Percentiles rank a stretch among this genome's conserved stretches.
phyloP scores from a whole-genome alignment of 2,329 filamentous ascomycete genomes.

The Sphaerulina musiva region DNA sequence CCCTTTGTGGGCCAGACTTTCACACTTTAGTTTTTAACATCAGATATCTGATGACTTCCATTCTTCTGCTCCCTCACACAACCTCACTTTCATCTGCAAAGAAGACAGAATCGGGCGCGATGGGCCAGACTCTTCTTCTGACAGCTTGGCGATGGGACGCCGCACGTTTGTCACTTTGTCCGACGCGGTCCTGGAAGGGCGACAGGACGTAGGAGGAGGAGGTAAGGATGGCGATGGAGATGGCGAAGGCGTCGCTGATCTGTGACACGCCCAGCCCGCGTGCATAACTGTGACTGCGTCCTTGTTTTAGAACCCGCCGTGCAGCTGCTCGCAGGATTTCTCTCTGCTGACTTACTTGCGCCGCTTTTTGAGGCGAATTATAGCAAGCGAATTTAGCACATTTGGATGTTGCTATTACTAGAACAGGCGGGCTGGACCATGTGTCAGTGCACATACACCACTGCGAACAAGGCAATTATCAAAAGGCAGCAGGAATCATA shows the following conservation, averaged over 20 bases:
- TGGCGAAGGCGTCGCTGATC: not conserved
- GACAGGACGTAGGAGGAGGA: no score
- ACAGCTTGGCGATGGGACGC: no score
- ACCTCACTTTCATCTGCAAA: no score
- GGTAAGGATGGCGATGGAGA: no score
- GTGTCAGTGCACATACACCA: not conserved
- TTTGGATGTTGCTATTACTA: not conserved
- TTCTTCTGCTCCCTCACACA: no score
- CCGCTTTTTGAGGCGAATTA: not conserved
- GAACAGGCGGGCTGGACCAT: not conserved
- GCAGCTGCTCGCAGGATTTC: not conserved
- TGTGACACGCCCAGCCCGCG: not conserved
- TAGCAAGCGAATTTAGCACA: not conserved
- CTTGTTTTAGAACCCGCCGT: slow-evolving; percentile 8
- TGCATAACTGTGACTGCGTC: not conserved
- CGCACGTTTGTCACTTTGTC: no score
- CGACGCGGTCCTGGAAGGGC: no score
- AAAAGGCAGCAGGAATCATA: not conserved
- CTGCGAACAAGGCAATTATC: not conserved
- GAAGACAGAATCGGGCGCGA: no score
- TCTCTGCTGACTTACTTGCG: not conserved
- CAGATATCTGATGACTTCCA: no score
- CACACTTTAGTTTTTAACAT: no score
- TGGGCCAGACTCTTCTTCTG: no score
- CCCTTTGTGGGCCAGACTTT: no score